Evolutionary conservation across 768 basidiomycete species (phyloP).

Genomic region (Crassisporium funariophilum): DNA sequence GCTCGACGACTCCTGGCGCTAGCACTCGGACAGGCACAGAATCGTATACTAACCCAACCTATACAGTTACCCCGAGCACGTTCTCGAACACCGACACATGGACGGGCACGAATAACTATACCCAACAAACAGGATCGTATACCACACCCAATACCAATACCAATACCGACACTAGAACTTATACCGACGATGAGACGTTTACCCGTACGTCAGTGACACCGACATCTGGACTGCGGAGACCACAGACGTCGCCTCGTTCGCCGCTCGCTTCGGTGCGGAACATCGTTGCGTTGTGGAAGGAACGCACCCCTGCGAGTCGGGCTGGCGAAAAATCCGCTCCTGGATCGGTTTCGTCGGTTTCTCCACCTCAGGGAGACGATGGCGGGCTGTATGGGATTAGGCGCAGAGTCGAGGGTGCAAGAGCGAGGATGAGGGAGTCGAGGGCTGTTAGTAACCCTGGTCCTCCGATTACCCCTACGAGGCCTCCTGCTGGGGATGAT

Average conservation of each 20-base stretch:
- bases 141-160: slow-evolving; percentile 6
- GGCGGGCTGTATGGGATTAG: slow-evolving; percentile 59
- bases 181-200: slow-evolving; percentile 35
- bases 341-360: slow-evolving; percentile 38
- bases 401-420: slow-evolving; percentile 41
- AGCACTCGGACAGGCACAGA: slow-evolving; percentile 23
- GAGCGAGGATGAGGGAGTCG: slow-evolving; percentile 36
- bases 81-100: slow-evolving; percentile 40
- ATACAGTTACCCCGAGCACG: slow-evolving; percentile 39
- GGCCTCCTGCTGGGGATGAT: slow-evolving; percentile 24
- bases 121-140: slow-evolving; percentile 25
- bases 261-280: slow-evolving; percentile 77
- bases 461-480: slow-evolving; percentile 22
- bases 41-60: background rate
- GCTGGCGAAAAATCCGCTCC: slow-evolving; percentile 38
- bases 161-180: slow-evolving; percentile 31
- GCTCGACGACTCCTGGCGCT: slow-evolving; percentile 31
- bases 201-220: slow-evolving; percentile 48
- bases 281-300: slow-evolving; percentile 80
- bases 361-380: slow-evolving; percentile 39
- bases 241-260: slow-evolving; percentile 67
- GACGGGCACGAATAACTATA: slow-evolving; percentile 27
- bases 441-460: slow-evolving; percentile 24
- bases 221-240: slow-evolving; percentile 58
- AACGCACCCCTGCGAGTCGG: slow-evolving; percentile 59